Conservation (phyloP, 352 stramenopile genomes). For the Globisporangium yorkense region DNA sequence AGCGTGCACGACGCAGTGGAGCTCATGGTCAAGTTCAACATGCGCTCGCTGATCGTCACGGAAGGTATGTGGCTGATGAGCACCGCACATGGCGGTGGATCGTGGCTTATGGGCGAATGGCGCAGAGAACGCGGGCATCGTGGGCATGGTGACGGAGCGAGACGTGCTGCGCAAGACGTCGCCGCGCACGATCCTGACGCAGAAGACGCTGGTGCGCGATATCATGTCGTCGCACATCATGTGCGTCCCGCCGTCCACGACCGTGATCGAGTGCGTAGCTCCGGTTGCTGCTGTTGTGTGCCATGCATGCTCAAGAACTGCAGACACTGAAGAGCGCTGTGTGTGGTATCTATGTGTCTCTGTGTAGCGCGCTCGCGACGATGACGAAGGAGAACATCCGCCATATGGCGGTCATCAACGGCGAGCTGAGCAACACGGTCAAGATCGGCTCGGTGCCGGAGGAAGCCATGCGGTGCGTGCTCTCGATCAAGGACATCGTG, state of each 20-base stretch:
- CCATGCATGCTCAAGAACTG: background rate
- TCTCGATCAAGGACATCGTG: slow-evolving; percentile 84
- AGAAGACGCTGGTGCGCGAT: slow-evolving; percentile 59
- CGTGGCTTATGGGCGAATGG: too few relatives aligned
- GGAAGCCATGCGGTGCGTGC: slow-evolving; percentile 79
- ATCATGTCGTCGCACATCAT: slow-evolving; percentile 86
- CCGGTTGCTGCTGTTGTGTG: too few relatives aligned
- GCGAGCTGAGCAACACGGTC: slow-evolving; percentile 60
- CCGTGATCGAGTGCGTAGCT: slow-evolving; percentile 69
- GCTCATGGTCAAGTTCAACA: slow-evolving; percentile 76
- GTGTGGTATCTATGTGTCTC: background rate
- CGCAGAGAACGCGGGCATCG: slow-evolving; percentile 50
- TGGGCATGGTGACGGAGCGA: slow-evolving; percentile 81
- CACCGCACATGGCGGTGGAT: background rate
- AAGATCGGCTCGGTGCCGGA: slow-evolving; percentile 73
- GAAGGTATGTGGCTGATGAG: slow-evolving; percentile 25
- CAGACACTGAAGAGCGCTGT: background rate
- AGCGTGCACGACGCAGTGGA: slow-evolving; percentile 70
- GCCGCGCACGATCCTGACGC: slow-evolving; percentile 32
- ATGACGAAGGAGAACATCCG: slow-evolving; percentile 87
- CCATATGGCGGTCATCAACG: slow-evolving; percentile 77
- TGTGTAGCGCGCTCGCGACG: slow-evolving; percentile 58
- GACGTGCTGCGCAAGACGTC: slow-evolving; percentile 78
- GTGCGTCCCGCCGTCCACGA: slow-evolving; percentile 75
- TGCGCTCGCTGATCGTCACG: slow-evolving; percentile 77